Evolutionary conservation across 179 eudicot genomes (phyloP).

Genomic region (Drosera spatulata): DNA sequence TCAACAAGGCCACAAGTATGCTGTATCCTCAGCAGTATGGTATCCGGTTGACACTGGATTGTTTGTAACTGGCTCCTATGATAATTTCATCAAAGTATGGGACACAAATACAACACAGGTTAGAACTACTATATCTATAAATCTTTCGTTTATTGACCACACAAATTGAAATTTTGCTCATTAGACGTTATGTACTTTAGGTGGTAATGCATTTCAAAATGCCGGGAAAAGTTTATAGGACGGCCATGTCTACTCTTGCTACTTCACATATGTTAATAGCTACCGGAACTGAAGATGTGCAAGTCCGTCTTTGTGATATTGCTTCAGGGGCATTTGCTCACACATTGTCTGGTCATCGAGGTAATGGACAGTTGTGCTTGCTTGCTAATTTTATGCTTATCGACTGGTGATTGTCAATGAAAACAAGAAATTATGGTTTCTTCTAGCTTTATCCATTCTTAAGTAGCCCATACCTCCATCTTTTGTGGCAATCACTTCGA

Average conservation of each 20-base stretch:
- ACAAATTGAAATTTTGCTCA: not conserved
- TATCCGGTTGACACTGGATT: constrained; percentile 94
- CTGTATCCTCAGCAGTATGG: constrained; percentile 87
- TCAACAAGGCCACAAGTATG: constrained; percentile 72
- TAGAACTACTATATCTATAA: not conserved
- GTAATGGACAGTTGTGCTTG: constrained; percentile 18
- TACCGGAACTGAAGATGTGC: constrained; percentile 96
- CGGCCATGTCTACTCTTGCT: constrained; percentile 84
- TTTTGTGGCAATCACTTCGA: too few relatives aligned
- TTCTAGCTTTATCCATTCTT: too few relatives aligned
- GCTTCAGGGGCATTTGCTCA: constrained; percentile 97
- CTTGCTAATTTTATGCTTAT: too few relatives aligned
- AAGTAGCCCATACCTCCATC: too few relatives aligned
- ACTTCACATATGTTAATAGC: constrained; percentile 94
- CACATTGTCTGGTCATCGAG: constrained; percentile 98
- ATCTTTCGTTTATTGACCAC: not conserved
- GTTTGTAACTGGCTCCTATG: constrained; percentile 91
- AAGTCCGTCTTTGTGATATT: constrained; percentile 98
- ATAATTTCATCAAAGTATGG: constrained; percentile 90
- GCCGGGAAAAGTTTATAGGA: constrained; percentile 96
- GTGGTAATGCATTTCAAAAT: constrained; percentile 81
- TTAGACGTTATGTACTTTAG: constrained; percentile 18
- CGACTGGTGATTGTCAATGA: too few relatives aligned
- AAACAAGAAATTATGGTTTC: too few relatives aligned
- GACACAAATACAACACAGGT: constrained; percentile 98